A percentile compares a stretch with the other conserved stretches of the same genome.
Evolutionary conservation across 148 eudicot species (phyloP).

Genomic region (Vaccinium myrtillus): DNA sequence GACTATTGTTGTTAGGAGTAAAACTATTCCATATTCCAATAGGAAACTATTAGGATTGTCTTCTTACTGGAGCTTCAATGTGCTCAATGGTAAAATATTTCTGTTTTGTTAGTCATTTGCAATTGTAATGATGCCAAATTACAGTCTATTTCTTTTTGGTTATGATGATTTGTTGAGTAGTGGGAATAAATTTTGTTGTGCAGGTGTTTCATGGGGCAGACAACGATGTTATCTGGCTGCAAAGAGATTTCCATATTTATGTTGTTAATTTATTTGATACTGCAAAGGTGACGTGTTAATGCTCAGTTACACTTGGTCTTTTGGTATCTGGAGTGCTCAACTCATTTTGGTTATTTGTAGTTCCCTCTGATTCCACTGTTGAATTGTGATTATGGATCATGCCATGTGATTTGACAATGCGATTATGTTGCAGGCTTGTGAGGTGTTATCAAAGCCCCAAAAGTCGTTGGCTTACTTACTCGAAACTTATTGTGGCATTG

Average conservation of each 20-base stretch:
- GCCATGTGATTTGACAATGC: conserved; percentile 17
- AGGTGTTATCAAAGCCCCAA: conserved; percentile 83
- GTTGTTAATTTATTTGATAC: conserved; percentile 92
- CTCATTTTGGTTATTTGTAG: neutral
- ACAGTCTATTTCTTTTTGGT: neutral
- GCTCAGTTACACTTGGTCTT: neutral
- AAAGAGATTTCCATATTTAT: conserved; percentile 93
- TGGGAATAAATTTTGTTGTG: conserved; percentile 10
- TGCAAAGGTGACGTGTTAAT: conserved; percentile 63
- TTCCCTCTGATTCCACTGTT: neutral
- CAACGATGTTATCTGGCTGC: conserved; percentile 96
- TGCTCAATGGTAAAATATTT: neutral
- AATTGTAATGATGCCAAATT: neutral
- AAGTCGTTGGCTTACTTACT: conserved; percentile 92
- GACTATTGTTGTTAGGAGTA: neutral
- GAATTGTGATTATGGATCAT: neutral
- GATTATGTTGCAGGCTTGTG: conserved; percentile 78
- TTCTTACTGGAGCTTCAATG: neutral
- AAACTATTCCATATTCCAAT: neutral
- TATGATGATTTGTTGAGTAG: neutral
- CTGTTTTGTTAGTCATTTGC: neutral
- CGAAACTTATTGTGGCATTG: conserved; percentile 74
- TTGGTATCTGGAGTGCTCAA: neutral
- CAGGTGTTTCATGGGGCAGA: conserved; percentile 98
- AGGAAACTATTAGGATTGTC: neutral